Conservation (phyloP, 129 eudicot genomes). For the Ambrosia artemisiifolia region DNA sequence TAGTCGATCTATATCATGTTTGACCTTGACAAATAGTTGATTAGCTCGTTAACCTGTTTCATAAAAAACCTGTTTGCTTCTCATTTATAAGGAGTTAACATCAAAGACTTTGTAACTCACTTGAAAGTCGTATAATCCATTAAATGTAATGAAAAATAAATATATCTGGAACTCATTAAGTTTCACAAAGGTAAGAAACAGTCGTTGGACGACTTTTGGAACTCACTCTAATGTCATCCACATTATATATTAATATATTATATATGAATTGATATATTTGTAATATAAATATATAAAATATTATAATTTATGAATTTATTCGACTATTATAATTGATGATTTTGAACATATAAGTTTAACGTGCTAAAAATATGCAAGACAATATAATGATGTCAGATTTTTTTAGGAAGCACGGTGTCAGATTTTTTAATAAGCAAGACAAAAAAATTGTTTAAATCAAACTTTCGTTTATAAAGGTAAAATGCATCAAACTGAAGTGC, state of each 20-base stretch:
- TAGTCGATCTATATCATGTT: neutral
- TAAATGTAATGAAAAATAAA: neutral
- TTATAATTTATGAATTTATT: too few relatives aligned
- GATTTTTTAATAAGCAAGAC: too few relatives aligned
- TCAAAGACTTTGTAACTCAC: neutral
- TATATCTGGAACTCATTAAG: neutral
- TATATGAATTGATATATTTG: too few relatives aligned
- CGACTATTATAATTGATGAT: too few relatives aligned
- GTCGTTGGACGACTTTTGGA: constrained; percentile 5
- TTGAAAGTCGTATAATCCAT: neutral
- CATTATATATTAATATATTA: neutral
- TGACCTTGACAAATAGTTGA: constrained; percentile 2
- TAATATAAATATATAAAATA: too few relatives aligned
- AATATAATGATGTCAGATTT: too few relatives aligned
- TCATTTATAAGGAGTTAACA: neutral
- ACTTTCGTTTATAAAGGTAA: too few relatives aligned
- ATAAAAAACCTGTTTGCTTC: neutral
- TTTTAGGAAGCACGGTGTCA: too few relatives aligned
- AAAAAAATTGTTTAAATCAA: too few relatives aligned
- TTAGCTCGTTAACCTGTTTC: neutral
- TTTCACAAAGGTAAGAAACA: neutral
- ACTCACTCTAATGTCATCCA: neutral
- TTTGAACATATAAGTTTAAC: too few relatives aligned
- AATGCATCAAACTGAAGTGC: too few relatives aligned
- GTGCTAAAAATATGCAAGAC: too few relatives aligned